Conservation (phyloP, 192 early-diverging fungal genomes). For the Umbelopsis ramanniana region DNA sequence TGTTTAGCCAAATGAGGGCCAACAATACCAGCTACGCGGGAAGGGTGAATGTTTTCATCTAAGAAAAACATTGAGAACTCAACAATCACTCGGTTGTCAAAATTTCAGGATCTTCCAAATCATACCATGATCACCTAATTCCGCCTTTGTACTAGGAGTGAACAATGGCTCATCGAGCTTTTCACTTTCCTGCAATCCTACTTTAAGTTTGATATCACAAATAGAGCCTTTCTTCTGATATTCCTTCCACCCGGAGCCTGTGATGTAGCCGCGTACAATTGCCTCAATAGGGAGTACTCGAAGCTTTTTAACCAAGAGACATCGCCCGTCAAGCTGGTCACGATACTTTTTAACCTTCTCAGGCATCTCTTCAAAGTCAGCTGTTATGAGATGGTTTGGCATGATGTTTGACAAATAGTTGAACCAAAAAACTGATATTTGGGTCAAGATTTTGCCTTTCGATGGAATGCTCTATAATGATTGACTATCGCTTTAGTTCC, state of each 20-base stretch:
- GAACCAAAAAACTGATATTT: constrained; percentile 97
- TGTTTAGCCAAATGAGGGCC: constrained; percentile 78
- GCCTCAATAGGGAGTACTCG: constrained; percentile 95
- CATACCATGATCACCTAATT: constrained; percentile 92
- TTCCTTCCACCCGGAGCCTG: constrained; percentile 94
- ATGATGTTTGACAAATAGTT: constrained; percentile 83
- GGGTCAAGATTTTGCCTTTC: constrained; percentile 98
- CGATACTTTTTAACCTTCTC: constrained; percentile 84
- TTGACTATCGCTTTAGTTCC: background rate
- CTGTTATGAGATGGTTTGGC: constrained; percentile 96
- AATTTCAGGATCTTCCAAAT: background rate
- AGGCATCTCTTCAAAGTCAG: constrained; percentile 93
- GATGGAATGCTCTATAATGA: constrained; percentile 79
- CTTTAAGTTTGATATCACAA: constrained; percentile 88
- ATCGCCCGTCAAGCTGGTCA: constrained; percentile 86
- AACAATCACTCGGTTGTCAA: background rate
- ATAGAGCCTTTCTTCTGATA: constrained; percentile 92
- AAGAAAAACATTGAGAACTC: constrained; percentile 30
- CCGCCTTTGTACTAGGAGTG: constrained; percentile 99
- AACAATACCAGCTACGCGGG: constrained; percentile 82
- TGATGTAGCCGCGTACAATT: constrained; percentile 98
- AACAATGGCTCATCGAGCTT: constrained; percentile 84
- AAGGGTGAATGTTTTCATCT: constrained; percentile 99
- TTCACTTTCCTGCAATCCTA: constrained; percentile 82
- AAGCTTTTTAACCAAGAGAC: constrained; percentile 90